Conservation (phyloP, 1,139 yeast genomes). For the Hanseniaspora uvarum region DNA sequence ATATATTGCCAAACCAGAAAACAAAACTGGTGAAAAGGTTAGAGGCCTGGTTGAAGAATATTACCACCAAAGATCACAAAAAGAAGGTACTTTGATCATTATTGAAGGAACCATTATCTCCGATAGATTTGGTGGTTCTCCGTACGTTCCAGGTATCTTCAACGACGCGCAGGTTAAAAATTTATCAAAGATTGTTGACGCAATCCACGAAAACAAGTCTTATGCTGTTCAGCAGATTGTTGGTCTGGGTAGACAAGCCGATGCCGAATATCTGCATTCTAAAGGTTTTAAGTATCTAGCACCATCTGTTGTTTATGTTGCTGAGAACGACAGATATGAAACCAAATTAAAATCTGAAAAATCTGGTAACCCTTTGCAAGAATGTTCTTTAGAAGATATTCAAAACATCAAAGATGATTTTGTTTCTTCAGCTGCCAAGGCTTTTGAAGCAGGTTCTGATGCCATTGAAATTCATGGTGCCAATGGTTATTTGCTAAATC, state of each 20-base stretch:
- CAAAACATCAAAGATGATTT: slow-evolving; percentile 31
- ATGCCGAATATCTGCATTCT: slow-evolving; percentile 36
- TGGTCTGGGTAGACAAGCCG: slow-evolving; percentile 48
- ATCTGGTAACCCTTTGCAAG: slow-evolving; percentile 30
- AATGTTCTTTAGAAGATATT: slow-evolving; percentile 33
- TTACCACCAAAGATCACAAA: slow-evolving; percentile 32
- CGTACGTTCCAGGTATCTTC: slow-evolving; percentile 46
- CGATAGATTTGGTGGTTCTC: slow-evolving; percentile 34
- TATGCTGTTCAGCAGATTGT: slow-evolving; percentile 46
- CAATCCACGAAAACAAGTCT: slow-evolving; percentile 47
- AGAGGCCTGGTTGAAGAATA: slow-evolving; percentile 27
- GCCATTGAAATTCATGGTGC: slow-evolving; percentile 60
- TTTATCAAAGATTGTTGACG: slow-evolving; percentile 43
- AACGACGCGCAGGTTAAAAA: slow-evolving; percentile 38
- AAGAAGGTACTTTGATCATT: slow-evolving; percentile 33
- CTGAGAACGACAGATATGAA: slow-evolving; percentile 30
- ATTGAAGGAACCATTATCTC: slow-evolving; percentile 34
- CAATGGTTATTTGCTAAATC: slow-evolving; percentile 57
- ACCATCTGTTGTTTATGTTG: slow-evolving; percentile 27
- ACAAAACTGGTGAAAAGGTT: slow-evolving; percentile 34
- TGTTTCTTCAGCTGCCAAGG: slow-evolving; percentile 33
- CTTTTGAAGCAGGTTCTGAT: slow-evolving; percentile 52
- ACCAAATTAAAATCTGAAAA: slow-evolving; percentile 13
- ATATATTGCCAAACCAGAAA: neutral
- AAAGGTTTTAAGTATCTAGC: slow-evolving; percentile 30